A percentile compares a stretch with the other conserved stretches of the same genome.
Conservation (phyloP, 164 flowering plant genomes). For the Vitis rotundifolia region DNA sequence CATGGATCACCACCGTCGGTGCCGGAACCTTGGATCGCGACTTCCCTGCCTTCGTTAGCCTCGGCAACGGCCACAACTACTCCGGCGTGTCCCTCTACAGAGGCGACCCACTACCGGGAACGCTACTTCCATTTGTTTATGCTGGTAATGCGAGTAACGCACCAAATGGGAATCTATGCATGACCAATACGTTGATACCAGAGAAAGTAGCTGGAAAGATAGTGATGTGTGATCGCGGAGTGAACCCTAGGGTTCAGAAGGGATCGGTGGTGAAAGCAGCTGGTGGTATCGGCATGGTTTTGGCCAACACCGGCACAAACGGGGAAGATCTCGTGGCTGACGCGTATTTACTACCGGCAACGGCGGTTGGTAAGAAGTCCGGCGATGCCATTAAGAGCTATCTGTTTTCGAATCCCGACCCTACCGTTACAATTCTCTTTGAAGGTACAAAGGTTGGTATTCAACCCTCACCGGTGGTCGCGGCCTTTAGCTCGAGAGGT, state of each 20-base stretch:
- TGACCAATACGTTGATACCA: constrained; percentile 41
- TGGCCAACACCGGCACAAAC: constrained; percentile 57
- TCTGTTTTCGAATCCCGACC: constrained; percentile 37
- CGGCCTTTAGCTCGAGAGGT: constrained; percentile 71
- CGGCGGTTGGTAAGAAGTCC: constrained; percentile 44
- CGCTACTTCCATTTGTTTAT: constrained; percentile 42
- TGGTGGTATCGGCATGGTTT: constrained; percentile 62
- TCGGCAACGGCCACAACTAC: constrained; percentile 52
- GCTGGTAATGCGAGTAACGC: constrained; percentile 51
- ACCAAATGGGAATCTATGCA: constrained; percentile 49
- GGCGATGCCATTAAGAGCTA: constrained; percentile 44
- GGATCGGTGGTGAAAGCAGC: constrained; percentile 56
- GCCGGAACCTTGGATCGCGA: constrained; percentile 71
- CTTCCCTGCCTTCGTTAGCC: constrained; percentile 56
- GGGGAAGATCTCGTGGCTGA: constrained; percentile 77
- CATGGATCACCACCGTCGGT: constrained; percentile 73
- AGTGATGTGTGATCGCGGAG: constrained; percentile 62
- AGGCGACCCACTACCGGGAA: constrained; percentile 26
- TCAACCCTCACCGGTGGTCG: constrained; percentile 70
- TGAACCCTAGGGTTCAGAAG: constrained; percentile 54
- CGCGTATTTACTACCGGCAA: constrained; percentile 61
- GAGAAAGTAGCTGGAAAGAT: constrained; percentile 55
- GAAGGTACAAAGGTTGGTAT: constrained; percentile 62
- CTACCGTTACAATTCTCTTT: constrained; percentile 45
- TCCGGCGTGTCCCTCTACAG: constrained; percentile 63